phyloP scores from a whole-genome alignment of 2,329 filamentous ascomycete genomes.

The Dothideomycetes sp. region DNA sequence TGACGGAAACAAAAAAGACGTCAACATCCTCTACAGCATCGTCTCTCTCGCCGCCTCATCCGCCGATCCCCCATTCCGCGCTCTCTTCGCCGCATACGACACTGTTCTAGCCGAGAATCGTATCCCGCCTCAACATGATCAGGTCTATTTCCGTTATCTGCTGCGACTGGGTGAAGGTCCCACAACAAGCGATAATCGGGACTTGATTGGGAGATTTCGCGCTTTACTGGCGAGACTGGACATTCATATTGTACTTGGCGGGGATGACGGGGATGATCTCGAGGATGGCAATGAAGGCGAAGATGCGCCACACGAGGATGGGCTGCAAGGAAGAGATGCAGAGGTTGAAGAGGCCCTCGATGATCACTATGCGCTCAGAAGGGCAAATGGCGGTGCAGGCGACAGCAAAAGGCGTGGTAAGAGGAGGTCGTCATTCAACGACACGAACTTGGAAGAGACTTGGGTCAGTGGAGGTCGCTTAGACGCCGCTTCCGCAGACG shows the following conservation, averaged over 20 bases:
- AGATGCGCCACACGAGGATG: constrained; percentile 4
- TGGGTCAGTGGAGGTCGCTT: constrained; percentile 24
- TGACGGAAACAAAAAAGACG: constrained; percentile 57
- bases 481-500: constrained; percentile 6
- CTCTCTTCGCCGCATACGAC: constrained; percentile 74
- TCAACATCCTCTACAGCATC: constrained; percentile 67
- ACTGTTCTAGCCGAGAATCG: constrained; percentile 60
- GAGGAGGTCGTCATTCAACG: constrained; percentile 45
- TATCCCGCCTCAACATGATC: constrained; percentile 61
- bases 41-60: constrained; percentile 60
- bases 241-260: constrained; percentile 55
- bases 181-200: constrained; percentile 35
- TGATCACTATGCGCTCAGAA: not conserved
- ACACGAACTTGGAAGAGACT: constrained; percentile 42
- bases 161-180: constrained; percentile 54
- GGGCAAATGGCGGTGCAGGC: not conserved
- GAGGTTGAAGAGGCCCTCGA: not conserved
- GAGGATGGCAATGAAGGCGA: no score
- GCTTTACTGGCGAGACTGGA: constrained; percentile 56
- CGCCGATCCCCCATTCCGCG: constrained; percentile 57
- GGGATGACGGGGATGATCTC: constrained; percentile 6
- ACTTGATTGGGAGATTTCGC: constrained; percentile 60
- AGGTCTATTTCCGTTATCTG: constrained; percentile 65
- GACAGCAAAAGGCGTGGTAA: constrained; percentile 11
- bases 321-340: not conserved